Evolutionary conservation across 2,329 filamentous ascomycete species (phyloP).

Genomic region (Phaeomoniella chlamydospora): DNA sequence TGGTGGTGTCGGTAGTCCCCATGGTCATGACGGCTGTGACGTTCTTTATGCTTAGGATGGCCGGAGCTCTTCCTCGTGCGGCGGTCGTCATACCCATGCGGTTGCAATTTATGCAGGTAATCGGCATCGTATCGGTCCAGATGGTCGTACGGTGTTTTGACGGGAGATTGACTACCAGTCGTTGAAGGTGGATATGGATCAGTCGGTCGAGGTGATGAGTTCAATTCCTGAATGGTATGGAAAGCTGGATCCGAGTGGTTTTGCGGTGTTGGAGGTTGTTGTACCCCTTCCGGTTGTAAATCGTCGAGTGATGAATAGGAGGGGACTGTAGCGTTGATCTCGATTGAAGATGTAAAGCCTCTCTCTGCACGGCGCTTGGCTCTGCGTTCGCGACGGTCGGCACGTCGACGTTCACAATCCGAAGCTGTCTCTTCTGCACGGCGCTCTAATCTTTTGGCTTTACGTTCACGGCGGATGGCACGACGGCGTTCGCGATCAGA

Average conservation of each 20-base stretch:
- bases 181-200: slow-evolving; percentile 1
- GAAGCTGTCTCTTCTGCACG: slow-evolving; percentile 2
- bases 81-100: slow-evolving; percentile 1
- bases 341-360: slow-evolving; percentile 1
- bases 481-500: slow-evolving; percentile 1
- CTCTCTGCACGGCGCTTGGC: slow-evolving; percentile 2
- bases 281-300: slow-evolving; percentile 1
- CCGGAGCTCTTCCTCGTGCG: slow-evolving; percentile 1
- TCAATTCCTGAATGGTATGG: neutral
- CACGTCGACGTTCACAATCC: slow-evolving; percentile 1
- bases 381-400: slow-evolving; percentile 1
- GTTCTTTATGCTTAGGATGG: slow-evolving; percentile 1
- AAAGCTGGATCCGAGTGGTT: neutral
- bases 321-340: slow-evolving; percentile 1
- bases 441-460: slow-evolving; percentile 1
- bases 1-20: slow-evolving; percentile 1
- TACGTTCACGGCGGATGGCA: slow-evolving; percentile 1
- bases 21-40: slow-evolving; percentile 1
- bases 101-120: slow-evolving; percentile 1
- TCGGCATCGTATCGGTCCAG: slow-evolving; percentile 2
- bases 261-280: neutral
- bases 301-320: neutral
- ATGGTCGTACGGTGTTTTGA: slow-evolving; percentile 1
- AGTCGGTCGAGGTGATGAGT: slow-evolving; percentile 1
- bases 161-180: neutral